A percentile compares a stretch with the other conserved stretches of the same genome.
Evolutionary conservation across 2,329 filamentous ascomycete genomes (phyloP).

Genomic region (Pyricularia pennisetigena): DNA sequence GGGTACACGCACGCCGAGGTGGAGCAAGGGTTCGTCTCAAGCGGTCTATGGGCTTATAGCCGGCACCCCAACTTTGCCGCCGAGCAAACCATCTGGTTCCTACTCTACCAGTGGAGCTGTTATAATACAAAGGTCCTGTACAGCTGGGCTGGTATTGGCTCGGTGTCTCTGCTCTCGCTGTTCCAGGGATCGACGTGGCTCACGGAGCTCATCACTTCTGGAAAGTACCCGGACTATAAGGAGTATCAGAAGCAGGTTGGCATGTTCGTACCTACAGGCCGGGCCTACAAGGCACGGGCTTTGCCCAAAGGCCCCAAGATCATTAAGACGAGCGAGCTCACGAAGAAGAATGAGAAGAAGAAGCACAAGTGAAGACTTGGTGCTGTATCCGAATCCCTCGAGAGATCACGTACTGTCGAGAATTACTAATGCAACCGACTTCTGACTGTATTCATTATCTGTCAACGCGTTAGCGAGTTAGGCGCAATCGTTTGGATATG

Average conservation of each 20-base stretch:
- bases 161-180: slow-evolving; percentile 59
- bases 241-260: slow-evolving; percentile 76
- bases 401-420: neutral
- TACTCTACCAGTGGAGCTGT: slow-evolving; percentile 82
- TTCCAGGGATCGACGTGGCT: slow-evolving; percentile 87
- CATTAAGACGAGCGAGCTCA: slow-evolving; percentile 40
- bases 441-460: neutral
- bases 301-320: slow-evolving; percentile 28
- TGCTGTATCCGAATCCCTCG: neutral
- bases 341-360: slow-evolving; percentile 27
- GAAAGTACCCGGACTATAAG: slow-evolving; percentile 83
- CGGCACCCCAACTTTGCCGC: slow-evolving; percentile 92
- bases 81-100: slow-evolving; percentile 84
- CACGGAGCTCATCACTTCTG: slow-evolving; percentile 69
- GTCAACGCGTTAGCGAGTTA: neutral
- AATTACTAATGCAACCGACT: too few relatives aligned
- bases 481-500: neutral
- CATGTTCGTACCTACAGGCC: slow-evolving; percentile 63
- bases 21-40: slow-evolving; percentile 79
- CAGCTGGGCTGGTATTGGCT: slow-evolving; percentile 71
- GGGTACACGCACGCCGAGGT: slow-evolving; percentile 63
- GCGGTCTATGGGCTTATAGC: slow-evolving; percentile 77
- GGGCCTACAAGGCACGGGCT: slow-evolving; percentile 29
- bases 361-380: slow-evolving; percentile 11
- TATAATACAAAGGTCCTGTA: slow-evolving; percentile 59